Percentiles rank a stretch among this genome's conserved stretches.
phyloP scores from a whole-genome alignment of 2,329 filamentous ascomycete genomes.

The Pseudogymnoascus sp. region DNA sequence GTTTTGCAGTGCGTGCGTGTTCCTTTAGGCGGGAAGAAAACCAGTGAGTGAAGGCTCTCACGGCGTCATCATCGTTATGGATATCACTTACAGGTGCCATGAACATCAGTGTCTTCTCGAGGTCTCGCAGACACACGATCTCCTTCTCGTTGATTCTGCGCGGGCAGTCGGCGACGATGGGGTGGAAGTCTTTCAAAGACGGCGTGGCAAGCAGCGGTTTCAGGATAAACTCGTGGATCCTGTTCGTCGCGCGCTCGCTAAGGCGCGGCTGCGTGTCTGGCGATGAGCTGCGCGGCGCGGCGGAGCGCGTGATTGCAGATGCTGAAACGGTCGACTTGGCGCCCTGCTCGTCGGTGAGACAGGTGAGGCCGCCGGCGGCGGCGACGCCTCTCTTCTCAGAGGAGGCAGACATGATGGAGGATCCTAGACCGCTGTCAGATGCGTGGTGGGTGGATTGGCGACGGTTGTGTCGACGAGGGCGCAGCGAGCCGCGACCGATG shows the following conservation, averaged over 20 bases:
- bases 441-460: conserved; percentile 56
- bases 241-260: conserved; percentile 59
- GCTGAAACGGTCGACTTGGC: conserved; percentile 35
- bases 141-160: conserved; percentile 73
- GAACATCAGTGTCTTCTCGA: conserved; percentile 88
- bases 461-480: conserved; percentile 40
- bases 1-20: conserved; percentile 58
- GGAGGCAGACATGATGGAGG: conserved; percentile 59
- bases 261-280: conserved; percentile 49
- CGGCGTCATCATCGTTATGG: conserved; percentile 42
- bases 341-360: conserved; percentile 29
- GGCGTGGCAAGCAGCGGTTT: conserved; percentile 67
- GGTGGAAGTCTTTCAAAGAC: conserved; percentile 69
- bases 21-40: conserved; percentile 59
- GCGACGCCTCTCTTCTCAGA: conserved; percentile 39
- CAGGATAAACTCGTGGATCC: conserved; percentile 73
- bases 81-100: conserved; percentile 82
- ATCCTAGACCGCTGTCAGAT: conserved; percentile 83
- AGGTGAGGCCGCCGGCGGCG: conserved; percentile 30
- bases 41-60: conserved; percentile 60
- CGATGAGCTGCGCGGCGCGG: conserved; percentile 38
- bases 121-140: conserved; percentile 82
- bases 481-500: conserved; percentile 43
- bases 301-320: conserved; percentile 55
- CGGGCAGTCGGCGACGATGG: conserved; percentile 70